Base-by-base conservation (phyloP, 768 basidiomycete genomes). In the Tylopilus intermedius region DNA sequence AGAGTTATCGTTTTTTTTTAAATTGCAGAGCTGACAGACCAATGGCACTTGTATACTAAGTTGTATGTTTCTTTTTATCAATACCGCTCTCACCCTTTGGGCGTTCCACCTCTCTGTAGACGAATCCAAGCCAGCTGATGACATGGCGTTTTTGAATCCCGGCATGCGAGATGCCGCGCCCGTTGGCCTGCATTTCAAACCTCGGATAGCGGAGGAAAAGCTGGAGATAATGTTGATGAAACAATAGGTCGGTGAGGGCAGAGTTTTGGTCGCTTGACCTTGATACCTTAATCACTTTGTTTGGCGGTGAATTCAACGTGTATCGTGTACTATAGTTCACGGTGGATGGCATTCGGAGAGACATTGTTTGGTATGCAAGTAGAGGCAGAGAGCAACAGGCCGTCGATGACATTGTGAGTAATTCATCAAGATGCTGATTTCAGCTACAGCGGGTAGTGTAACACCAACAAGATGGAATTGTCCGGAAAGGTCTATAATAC, bases 21-120 rank as follows among this genome's bases (percentile, higher is more conserved):
- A 5, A 13, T 14, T 38, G 3, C 3, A 9, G 8, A n/a, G 8
- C 24, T 47, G 21, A 58, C 11, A 22, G 22, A 32, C 21, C 47
- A 46, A 18, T 48, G 26, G 27, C 7, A n/a, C 41, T n/a, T 29
- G 27, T 10, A 30, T 30, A 10, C 30, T 30, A 10, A 10, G 7
- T 4, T 1, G 54, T 49, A 79, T 80, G 7, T 84, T 83, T 2
- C 67, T 86, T 2, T 82, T 81, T 61, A 69, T 86, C 48, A 84
- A 80, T 58, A 78, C 79, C 0, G 77, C 80, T 1, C 69, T 83
- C n/a, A 64, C 79, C 7, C 72, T 83, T 9, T 86, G 82, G 80
- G 75, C 82, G 0, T 86, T 85, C 67, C 71, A 61, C 1, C 69
- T 86, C 40, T 69, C 67, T 2, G 55, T 73, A 10, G 79, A 82